phyloP scores from a whole-genome alignment of 2,329 filamentous ascomycete genomes.

The Leptodontidium sp. region DNA sequence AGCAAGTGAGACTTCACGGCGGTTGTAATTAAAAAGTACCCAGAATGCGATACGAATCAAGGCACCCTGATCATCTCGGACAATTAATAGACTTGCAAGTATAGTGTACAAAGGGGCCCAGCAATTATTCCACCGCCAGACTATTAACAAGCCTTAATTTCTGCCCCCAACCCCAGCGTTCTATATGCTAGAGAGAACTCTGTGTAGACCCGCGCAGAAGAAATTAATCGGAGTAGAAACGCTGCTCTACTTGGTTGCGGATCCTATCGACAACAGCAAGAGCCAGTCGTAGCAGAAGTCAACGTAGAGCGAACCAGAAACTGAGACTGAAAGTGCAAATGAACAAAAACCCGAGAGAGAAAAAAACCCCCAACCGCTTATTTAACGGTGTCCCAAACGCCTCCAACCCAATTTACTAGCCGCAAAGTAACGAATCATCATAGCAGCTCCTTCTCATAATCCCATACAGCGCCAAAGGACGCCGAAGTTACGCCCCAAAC shows the following conservation, averaged over 20 bases:
- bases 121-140: background rate
- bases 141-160: background rate
- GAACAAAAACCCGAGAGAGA: background rate
- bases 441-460: background rate
- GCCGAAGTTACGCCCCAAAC: background rate
- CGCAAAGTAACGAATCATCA: background rate
- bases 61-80: background rate
- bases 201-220: background rate
- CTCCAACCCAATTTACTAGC: background rate
- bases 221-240: background rate
- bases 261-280: background rate
- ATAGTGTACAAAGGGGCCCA: conserved; percentile 10
- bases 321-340: background rate
- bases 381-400: background rate
- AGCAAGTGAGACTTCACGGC: background rate
- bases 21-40: background rate
- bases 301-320: background rate
- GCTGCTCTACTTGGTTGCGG: background rate
- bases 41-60: background rate
- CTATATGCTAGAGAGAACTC: background rate
- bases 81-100: background rate
- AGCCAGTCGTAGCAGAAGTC: background rate
- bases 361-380: background rate
- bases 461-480: background rate
- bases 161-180: background rate